Evolutionary conservation across 2,329 filamentous ascomycete species (phyloP).

Genomic region (Epichloe baconii): DNA sequence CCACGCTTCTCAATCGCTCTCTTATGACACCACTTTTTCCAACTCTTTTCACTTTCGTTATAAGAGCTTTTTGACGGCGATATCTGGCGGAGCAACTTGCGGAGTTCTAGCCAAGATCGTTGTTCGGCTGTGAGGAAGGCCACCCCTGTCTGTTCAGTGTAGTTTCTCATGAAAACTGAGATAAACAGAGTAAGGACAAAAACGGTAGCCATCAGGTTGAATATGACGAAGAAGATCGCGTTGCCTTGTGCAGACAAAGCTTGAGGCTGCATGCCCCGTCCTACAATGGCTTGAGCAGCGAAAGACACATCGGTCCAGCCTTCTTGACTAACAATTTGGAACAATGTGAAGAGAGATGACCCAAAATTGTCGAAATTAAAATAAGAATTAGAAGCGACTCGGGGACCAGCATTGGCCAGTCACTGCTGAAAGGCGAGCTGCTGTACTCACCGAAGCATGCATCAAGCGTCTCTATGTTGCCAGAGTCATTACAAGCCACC

Average conservation of each 20-base stretch:
- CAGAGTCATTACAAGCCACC: conserved; percentile 58
- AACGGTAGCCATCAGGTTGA: conserved; percentile 91
- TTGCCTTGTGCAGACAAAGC: conserved; percentile 64
- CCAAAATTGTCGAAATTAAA: conserved; percentile 94
- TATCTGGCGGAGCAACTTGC: conserved; percentile 83
- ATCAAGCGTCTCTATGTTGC: conserved; percentile 43
- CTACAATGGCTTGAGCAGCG: conserved; percentile 69
- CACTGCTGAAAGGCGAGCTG: conserved; percentile 55
- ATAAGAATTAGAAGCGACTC: conserved; percentile 67
- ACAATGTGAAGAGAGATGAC: conserved; percentile 88
- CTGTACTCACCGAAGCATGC: conserved; percentile 79
- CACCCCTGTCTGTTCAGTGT: conserved; percentile 95
- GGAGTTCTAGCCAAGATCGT: conserved; percentile 87
- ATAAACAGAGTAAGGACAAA: conserved; percentile 97
- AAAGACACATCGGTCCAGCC: conserved; percentile 95
- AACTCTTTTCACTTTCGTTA: conserved; percentile 58
- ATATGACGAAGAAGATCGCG: conserved; percentile 85
- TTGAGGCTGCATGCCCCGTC: conserved; percentile 58
- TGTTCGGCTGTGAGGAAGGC: conserved; percentile 93
- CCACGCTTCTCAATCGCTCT: conserved; percentile 89
- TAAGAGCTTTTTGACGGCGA: conserved; percentile 89
- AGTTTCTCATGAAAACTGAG: conserved; percentile 99
- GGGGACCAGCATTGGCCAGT: conserved; percentile 72
- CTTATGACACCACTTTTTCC: conserved; percentile 92
- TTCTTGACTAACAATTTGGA: conserved; percentile 97